Evolutionary conservation across 176 grass and related monocot species (phyloP).

Genomic region (Aegilops umbellulata): DNA sequence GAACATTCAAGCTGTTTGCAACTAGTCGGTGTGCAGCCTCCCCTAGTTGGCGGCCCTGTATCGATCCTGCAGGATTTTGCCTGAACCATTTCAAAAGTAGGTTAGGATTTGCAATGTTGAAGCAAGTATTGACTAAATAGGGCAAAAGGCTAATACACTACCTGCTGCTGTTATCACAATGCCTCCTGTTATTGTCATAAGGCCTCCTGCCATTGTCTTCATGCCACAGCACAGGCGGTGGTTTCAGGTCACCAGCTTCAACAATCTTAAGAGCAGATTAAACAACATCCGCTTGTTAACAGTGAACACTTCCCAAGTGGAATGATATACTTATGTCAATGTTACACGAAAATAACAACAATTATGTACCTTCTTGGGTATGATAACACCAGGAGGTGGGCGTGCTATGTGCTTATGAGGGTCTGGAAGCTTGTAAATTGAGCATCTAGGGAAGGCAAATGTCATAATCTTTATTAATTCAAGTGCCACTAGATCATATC

Average conservation of each 20-base stretch:
- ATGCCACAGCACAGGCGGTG: constrained; percentile 91
- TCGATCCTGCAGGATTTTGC: constrained; percentile 68
- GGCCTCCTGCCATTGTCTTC: constrained; percentile 84
- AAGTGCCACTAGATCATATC: constrained; percentile 8
- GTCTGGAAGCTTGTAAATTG: constrained; percentile 96
- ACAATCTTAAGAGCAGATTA: constrained; percentile 53
- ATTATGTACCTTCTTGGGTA: constrained; percentile 80
- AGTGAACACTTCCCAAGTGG: neutral
- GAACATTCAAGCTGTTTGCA: constrained; percentile 68
- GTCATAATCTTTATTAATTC: constrained; percentile 29
- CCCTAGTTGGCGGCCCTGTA: constrained; percentile 77
- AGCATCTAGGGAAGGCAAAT: constrained; percentile 52
- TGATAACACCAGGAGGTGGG: constrained; percentile 79
- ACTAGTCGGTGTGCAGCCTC: constrained; percentile 81
- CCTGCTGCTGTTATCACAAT: constrained; percentile 56
- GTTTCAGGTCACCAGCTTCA: constrained; percentile 81
- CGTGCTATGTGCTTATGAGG: constrained; percentile 76
- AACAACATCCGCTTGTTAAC: constrained; percentile 21
- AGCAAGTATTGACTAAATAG: neutral
- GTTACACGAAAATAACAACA: constrained; percentile 12
- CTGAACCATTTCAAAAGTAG: constrained; percentile 42
- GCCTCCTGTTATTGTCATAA: constrained; percentile 57
- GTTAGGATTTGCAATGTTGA: neutral
- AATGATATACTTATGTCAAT: neutral
- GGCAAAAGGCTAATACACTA: neutral